Conservation (phyloP, 331 rosid species). For the Malus hybrid region DNA sequence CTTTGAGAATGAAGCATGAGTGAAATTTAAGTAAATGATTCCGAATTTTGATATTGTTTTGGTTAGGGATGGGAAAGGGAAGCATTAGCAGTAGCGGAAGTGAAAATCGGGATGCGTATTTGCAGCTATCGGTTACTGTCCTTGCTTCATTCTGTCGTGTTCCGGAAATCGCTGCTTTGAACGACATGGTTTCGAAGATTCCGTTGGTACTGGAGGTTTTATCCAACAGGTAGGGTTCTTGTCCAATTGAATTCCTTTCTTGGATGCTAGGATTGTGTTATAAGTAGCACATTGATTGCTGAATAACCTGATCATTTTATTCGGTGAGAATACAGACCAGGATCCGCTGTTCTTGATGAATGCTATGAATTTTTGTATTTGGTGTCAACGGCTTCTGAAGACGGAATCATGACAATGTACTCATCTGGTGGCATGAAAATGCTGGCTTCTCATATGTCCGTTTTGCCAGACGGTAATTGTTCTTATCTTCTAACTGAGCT, state of each 20-base stretch:
- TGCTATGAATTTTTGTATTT: conserved; percentile 79
- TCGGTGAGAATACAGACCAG: conserved; percentile 39
- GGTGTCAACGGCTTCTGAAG: conserved; percentile 58
- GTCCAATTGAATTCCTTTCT: not conserved
- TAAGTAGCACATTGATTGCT: not conserved
- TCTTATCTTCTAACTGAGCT: not conserved
- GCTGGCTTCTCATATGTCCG: conserved; percentile 55
- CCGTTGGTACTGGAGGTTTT: conserved; percentile 55
- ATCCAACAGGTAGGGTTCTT: conserved; percentile 47
- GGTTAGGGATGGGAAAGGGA: conserved; percentile 39
- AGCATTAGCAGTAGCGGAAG: conserved; percentile 17
- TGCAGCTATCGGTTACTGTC: conserved; percentile 64
- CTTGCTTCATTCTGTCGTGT: conserved; percentile 75
- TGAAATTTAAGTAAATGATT: not conserved
- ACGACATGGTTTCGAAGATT: conserved; percentile 56
- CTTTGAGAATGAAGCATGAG: not conserved
- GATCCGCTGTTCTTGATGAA: conserved; percentile 54
- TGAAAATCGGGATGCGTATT: conserved; percentile 60
- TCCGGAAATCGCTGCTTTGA: conserved; percentile 65
- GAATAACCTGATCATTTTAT: not conserved
- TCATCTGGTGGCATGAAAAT: conserved; percentile 52
- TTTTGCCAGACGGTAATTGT: conserved; percentile 57
- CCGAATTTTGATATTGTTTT: not conserved
- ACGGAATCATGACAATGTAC: conserved; percentile 45
- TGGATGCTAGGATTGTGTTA: not conserved